Conservation (phyloP, 1,139 yeast species). For the Taphrina pruni region DNA sequence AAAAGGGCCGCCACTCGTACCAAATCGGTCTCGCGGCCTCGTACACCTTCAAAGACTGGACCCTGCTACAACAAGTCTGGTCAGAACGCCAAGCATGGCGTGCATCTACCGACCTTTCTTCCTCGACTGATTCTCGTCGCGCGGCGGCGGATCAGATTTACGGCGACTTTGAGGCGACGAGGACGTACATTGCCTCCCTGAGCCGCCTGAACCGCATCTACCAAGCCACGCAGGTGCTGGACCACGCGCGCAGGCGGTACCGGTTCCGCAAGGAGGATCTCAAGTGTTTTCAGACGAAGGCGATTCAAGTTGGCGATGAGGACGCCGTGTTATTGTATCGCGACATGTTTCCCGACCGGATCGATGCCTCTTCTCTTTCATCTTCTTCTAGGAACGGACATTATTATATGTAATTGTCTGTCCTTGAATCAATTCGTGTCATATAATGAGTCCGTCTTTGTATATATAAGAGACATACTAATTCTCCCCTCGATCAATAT, state of each 20-base stretch:
- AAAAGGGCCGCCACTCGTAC: conserved; percentile 30
- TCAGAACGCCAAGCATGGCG: conserved; percentile 38
- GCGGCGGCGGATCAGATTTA: neutral
- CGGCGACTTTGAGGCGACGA: conserved; percentile 19
- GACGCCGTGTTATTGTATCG: conserved; percentile 34
- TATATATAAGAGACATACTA: too few species aligned
- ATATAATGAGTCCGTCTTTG: too few species aligned
- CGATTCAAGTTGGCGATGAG: conserved; percentile 30
- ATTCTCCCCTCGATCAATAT: too few species aligned
- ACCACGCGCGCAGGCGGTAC: conserved; percentile 13
- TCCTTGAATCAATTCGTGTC: too few species aligned
- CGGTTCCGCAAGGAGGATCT: conserved; percentile 17
- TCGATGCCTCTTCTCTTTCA: too few species aligned
- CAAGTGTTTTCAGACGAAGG: conserved; percentile 35
- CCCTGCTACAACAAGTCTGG: conserved; percentile 40
- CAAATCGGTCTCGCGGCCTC: conserved; percentile 41
- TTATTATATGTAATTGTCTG: neutral
- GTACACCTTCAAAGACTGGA: conserved; percentile 33
- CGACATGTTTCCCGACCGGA: conserved; percentile 26
- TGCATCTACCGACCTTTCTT: too few species aligned
- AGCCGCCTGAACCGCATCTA: conserved; percentile 26
- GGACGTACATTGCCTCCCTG: conserved; percentile 26
- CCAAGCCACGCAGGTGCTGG: conserved; percentile 22
- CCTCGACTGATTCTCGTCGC: neutral
- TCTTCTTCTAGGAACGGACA: neutral